Evolutionary conservation across 495 filamentous ascomycete species (phyloP).

Genomic region (Penicillium turbatum): DNA sequence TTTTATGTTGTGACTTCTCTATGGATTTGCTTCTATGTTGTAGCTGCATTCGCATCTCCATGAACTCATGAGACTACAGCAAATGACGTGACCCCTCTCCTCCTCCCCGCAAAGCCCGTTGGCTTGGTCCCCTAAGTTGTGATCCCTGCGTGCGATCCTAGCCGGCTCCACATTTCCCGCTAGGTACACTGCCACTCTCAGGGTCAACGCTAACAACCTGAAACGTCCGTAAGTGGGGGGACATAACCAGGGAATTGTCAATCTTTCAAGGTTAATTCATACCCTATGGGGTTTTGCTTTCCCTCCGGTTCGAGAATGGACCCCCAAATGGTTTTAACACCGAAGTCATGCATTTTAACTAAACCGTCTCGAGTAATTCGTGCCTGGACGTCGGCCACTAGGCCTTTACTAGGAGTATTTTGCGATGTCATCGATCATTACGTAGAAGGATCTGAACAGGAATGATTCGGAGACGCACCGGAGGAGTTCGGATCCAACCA

Average conservation of each 20-base stretch:
- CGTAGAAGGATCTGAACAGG: background rate
- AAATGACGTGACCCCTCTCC: conserved; percentile 9
- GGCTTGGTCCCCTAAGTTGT: conserved; percentile 6
- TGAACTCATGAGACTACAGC: background rate
- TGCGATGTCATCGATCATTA: conserved; percentile 1
- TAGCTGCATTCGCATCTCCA: background rate
- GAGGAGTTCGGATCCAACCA: conserved; percentile 14
- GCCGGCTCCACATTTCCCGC: conserved; percentile 22
- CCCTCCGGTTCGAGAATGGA: background rate
- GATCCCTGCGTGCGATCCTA: conserved; percentile 41
- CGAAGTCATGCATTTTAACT: background rate
- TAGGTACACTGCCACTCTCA: conserved; percentile 36
- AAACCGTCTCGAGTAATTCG: background rate
- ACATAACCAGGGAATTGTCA: background rate
- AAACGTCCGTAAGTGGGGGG: conserved; percentile 24
- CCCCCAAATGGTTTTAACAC: background rate
- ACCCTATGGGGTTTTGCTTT: background rate
- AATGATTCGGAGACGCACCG: background rate
- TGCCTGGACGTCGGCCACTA: background rate
- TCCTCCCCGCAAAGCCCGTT: conserved; percentile 33
- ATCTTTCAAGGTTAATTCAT: background rate
- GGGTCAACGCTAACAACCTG: conserved; percentile 36
- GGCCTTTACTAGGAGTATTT: background rate
- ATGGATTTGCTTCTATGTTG: too few species aligned
- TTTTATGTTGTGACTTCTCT: too few species aligned